These are phyloP conservation scores for Castanospermum australe DNA, from an alignment of 306 rosid genomes.

Conservation along the genomic window DNA sequence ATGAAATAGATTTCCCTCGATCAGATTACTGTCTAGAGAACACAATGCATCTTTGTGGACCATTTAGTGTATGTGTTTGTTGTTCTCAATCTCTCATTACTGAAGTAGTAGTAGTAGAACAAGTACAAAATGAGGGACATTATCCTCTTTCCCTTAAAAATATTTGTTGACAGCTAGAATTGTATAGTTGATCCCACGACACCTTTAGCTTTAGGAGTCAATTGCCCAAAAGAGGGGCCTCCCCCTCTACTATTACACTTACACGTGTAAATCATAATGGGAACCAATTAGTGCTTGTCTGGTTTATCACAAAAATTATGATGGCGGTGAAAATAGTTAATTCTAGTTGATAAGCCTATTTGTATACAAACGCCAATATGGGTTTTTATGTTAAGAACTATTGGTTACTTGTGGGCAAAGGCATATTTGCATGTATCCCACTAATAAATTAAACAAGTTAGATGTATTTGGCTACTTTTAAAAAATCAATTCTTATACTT, in stretches of 20 bases:
- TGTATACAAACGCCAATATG: no score
- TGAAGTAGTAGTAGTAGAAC: background rate
- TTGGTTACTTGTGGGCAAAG: no score
- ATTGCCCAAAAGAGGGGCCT: background rate
- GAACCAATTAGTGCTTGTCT: no score
- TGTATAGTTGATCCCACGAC: background rate
- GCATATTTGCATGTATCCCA: no score
- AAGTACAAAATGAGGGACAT: no score
- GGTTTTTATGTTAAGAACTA: no score
- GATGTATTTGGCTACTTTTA: no score
- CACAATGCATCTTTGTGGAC: background rate
- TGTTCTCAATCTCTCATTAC: background rate
- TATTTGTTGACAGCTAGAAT: background rate
- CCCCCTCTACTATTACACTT: background rate
- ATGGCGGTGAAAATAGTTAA: no score
- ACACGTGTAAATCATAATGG: background rate
- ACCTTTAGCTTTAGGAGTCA: background rate
- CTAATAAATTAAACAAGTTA: no score
- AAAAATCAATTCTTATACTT: no score
- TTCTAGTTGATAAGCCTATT: no score
- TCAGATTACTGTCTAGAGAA: background rate
- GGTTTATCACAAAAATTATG: no score
- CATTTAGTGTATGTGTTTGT: background rate
- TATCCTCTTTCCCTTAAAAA: background rate
- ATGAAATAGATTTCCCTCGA: background rate